Evolutionary conservation across 1,139 yeast genomes (phyloP), one percentile per base, ranked within the genome.

Genomic region (Sugiyamaella pinicola): DNA sequence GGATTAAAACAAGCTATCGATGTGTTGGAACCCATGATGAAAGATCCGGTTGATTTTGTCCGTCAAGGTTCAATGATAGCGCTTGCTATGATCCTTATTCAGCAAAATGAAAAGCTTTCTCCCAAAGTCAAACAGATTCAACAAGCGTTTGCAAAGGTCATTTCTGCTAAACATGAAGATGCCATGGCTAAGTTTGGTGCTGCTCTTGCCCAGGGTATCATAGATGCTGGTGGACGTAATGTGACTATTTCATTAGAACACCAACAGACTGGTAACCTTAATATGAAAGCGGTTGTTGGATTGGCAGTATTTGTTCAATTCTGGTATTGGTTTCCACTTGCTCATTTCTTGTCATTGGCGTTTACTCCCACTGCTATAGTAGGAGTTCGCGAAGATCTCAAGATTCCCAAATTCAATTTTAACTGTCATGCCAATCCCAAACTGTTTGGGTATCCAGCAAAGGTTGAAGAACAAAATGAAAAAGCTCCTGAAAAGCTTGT

Each of bases 241-340:
- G 96, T 88, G n/a, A 91, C 98, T 0, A 90, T 93, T 60, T 87
- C 87, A 62, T 77, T 93, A 54, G 98, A 93, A 70, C 88, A 93
- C 68, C 67, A 84, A n/a, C 93, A 89, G 61, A 89, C 96, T 34
- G 95, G 90, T 57, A 90, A 96, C 13, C 79, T 93, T 61, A 93
- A 93, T 69, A 83, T 85, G 69, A 87, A 87, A 67, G 95, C 97
- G 0, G 85, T 95, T 62, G 96, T 91, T 55, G 99, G 99, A 40
- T 76, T 95, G 64, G 84, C 95, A 0, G 81, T 93, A 57, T 95
- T 93, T 69, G 77, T 86, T 5, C 99, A 93, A 73, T 87, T 88
- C 67, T 93, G 99, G 99, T 90, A 90, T 73, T 93, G 99, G 99
- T 95, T 85, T 82, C 99, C 99, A 59, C 78, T 91, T 57, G 84